Conservation (phyloP, 1,284 basidiomycete genomes). For the Naganishia sp. region DNA sequence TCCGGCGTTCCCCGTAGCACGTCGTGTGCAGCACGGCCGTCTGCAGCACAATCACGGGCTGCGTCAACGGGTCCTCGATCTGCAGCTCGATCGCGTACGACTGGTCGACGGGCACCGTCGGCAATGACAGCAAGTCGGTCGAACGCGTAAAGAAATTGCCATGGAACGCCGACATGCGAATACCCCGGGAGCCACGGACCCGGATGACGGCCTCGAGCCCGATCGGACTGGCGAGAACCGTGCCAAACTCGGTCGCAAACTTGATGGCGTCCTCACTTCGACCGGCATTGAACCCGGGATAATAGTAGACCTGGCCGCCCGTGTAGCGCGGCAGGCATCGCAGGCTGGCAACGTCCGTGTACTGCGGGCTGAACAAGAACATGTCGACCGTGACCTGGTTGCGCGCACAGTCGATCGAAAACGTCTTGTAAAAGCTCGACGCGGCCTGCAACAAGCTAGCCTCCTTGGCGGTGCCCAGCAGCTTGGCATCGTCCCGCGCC, state of each 20-base stretch:
- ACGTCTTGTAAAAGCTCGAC: constrained; percentile 96
- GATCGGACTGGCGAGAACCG: constrained; percentile 88
- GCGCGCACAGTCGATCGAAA: constrained; percentile 97
- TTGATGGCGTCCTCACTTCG: constrained; percentile 94
- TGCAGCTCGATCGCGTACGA: constrained; percentile 96
- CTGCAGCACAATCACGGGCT: constrained; percentile 93
- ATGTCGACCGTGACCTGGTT: constrained; percentile 98
- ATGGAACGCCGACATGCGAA: constrained; percentile 97
- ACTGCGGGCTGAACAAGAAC: constrained; percentile 92
- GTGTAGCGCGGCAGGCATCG: constrained; percentile 95
- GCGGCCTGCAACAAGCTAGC: constrained; percentile 82
- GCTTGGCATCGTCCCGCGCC: constrained; percentile 93
- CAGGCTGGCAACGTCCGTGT: constrained; percentile 93
- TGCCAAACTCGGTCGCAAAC: constrained; percentile 95
- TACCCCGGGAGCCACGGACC: constrained; percentile 87
- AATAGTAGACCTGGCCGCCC: constrained; percentile 96
- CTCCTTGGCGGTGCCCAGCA: constrained; percentile 94
- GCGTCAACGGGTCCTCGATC: constrained; percentile 91
- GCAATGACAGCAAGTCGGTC: constrained; percentile 94
- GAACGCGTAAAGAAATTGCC: constrained; percentile 99
- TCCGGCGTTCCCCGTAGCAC: constrained; percentile 91
- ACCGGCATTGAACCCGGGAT: constrained; percentile 95
- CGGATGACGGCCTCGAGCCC: constrained; percentile 98
- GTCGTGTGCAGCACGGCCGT: constrained; percentile 95
- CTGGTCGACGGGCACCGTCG: constrained; percentile 93